Conservation (phyloP, 257 asterid genomes). For the Marsdenia floribunda region DNA sequence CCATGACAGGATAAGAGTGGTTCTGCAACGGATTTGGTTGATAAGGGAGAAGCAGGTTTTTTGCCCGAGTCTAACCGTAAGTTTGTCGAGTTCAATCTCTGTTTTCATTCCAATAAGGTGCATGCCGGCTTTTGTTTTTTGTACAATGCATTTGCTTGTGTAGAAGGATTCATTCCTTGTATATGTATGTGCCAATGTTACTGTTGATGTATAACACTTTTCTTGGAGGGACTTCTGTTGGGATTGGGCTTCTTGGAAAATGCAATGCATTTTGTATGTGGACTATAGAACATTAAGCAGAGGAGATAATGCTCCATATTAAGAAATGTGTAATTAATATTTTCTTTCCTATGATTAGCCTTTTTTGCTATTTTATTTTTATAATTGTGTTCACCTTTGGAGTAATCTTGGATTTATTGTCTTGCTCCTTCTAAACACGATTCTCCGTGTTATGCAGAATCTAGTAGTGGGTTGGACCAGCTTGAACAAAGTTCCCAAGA, state of each 20-base stretch:
- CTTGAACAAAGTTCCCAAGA: slow-evolving; percentile 46
- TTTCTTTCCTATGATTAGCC: neutral
- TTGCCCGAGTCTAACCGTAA: slow-evolving; percentile 47
- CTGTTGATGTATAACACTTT: neutral
- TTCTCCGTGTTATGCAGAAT: slow-evolving; percentile 39
- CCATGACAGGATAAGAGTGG: slow-evolving; percentile 37
- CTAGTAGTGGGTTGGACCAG: slow-evolving; percentile 56
- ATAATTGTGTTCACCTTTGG: neutral
- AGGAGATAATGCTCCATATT: neutral
- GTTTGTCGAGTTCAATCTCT: slow-evolving; percentile 21
- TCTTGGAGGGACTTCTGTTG: neutral
- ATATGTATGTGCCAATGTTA: neutral
- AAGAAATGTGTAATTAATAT: neutral
- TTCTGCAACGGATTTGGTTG: slow-evolving; percentile 30
- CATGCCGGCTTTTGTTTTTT: neutral
- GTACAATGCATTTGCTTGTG: neutral
- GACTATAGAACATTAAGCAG: neutral
- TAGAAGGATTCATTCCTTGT: neutral
- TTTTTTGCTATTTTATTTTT: neutral
- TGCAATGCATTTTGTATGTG: neutral
- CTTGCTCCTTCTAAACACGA: neutral
- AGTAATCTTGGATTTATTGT: neutral
- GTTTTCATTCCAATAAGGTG: neutral
- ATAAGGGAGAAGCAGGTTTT: slow-evolving; percentile 30
- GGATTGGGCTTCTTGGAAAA: neutral